Conservation (phyloP, 345 rosid genomes). For the Acer campestre region DNA sequence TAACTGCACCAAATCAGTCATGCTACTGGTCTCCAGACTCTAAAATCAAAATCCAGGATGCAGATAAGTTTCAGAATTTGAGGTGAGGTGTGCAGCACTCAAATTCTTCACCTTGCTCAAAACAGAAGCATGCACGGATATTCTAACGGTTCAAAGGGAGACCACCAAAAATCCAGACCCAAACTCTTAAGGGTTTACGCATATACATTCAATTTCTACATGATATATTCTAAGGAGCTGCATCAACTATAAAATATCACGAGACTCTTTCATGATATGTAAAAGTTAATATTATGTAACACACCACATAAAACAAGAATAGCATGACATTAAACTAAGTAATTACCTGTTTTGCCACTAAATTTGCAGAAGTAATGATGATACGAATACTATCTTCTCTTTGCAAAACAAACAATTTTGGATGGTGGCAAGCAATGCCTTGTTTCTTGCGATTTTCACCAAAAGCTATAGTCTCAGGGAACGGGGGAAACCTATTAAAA, state of each 20-base stretch:
- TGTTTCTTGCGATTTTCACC: slow-evolving; percentile 75
- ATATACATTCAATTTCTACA: slow-evolving; percentile 5
- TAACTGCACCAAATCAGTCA: not conserved
- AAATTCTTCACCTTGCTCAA: not conserved
- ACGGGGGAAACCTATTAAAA: slow-evolving; percentile 73
- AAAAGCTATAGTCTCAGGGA: slow-evolving; percentile 84
- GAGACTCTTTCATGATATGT: not conserved
- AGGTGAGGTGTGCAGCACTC: not conserved
- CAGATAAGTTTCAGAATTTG: not conserved
- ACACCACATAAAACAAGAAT: not conserved
- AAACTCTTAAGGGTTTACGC: not conserved
- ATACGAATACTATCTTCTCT: slow-evolving; percentile 75
- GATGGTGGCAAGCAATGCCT: slow-evolving; percentile 97
- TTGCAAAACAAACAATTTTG: slow-evolving; percentile 80
- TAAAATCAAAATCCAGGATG: not conserved
- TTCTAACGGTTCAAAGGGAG: not conserved
- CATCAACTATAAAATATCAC: not conserved
- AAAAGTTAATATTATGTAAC: not conserved
- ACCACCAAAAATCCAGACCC: not conserved
- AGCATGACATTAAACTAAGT: slow-evolving; percentile 2
- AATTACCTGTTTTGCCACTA: slow-evolving; percentile 79
- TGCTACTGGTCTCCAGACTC: not conserved
- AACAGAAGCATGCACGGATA: not conserved
- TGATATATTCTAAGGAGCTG: not conserved
- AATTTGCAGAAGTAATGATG: slow-evolving; percentile 83